Evolutionary conservation across 345 rosid species (phyloP).

Genomic region (Camelina hispida): DNA sequence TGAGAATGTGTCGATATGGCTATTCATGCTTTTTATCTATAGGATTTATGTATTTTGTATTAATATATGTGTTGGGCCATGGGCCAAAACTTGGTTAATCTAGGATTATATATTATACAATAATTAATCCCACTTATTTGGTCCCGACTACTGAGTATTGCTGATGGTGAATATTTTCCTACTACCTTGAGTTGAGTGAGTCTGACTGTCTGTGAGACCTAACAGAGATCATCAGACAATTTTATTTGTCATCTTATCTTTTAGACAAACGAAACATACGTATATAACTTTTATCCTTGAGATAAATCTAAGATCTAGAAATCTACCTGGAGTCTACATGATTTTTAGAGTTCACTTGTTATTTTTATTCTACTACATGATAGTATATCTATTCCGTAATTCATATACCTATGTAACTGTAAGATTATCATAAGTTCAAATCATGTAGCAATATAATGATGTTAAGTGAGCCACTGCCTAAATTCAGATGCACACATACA

Average conservation of each 20-base stretch:
- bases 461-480: no score
- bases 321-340: background rate
- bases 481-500: no score
- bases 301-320: background rate
- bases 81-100: background rate
- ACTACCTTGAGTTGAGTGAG: background rate
- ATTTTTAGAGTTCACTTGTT: no score
- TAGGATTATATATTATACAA: conserved; percentile 7
- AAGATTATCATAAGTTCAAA: no score
- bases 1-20: background rate
- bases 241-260: conserved; percentile 18
- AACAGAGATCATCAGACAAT: background rate
- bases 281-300: background rate
- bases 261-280: background rate
- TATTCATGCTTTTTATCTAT: background rate
- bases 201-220: background rate
- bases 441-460: no score
- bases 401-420: no score
- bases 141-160: background rate
- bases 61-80: conserved; percentile 19
- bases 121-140: conserved; percentile 11
- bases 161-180: background rate
- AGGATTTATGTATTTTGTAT: background rate
- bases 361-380: no score
- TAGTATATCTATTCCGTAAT: no score